Base-by-base conservation (phyloP, 176 grass and related monocot species). In the Zoysia japonica region DNA sequence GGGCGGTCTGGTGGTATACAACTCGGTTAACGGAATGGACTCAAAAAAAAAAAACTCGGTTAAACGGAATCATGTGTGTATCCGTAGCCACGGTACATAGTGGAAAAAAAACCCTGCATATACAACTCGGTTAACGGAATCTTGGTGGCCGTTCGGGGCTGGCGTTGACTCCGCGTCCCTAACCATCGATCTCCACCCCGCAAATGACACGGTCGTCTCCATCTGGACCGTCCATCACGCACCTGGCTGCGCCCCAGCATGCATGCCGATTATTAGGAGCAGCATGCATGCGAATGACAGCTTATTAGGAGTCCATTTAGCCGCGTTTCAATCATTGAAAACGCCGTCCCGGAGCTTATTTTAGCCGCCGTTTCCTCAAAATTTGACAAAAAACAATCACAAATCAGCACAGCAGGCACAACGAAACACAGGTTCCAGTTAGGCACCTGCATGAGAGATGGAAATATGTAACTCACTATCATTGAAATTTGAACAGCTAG, bases 1-100 rank as follows among this genome's bases (percentile, higher is more conserved):
- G 93, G 4, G 90, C 85, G 10, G 93, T 96, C 83, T 92, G 89
- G 47, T 91, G 82, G 38, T 84, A 28, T 28, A 28, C 28, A 28
- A 28, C 28, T 28, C 28, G 28, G 28, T 28, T 28, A 28, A 28
- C 28, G 28, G 28, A 28, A 28, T 28, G 28, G 28, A 28, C 28
- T 28, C 28, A 28, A 28, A 28, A 28, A 28, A 28, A 28, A 28
- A 28, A 28, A 28, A 28, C 28, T 28, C 28, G 28, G 28, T 28
- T 28, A 28, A 28, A 28, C 28, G 28, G 28, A 67, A 9, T 3
- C 7, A 17, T 0, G 49, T 71, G 28, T 28, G 79, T 83, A 57
- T 41, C 16, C 15, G 2, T 80, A 88, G 54, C 81, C 59, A 20
- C 2, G 3, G 28, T 28, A 0, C 5, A 11, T 41, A 0, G 5